Conservation (phyloP, 1,139 yeast genomes). For the Magnusiomyces ingens region DNA sequence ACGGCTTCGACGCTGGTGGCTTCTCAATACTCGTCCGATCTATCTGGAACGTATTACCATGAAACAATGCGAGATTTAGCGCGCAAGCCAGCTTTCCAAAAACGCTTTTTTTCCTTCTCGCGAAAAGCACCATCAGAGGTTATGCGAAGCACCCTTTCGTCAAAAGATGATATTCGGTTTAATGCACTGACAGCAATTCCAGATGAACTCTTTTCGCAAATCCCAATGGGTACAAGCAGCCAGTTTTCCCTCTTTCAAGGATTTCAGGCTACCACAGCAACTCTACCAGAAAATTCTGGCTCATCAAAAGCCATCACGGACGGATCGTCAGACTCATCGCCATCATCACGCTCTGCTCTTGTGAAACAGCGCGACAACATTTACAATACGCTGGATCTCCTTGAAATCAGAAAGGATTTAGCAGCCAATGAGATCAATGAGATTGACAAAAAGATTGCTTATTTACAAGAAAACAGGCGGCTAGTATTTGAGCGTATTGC, state of each 20-base stretch:
- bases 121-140: conserved; percentile 40
- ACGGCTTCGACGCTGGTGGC: conserved; percentile 34
- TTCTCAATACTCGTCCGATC: conserved; percentile 32
- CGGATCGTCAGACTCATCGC: conserved; percentile 3
- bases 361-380: conserved; percentile 37
- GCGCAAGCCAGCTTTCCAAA: conserved; percentile 34
- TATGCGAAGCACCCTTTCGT: conserved; percentile 23
- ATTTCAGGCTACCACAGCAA: conserved; percentile 44
- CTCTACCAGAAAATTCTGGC: neutral
- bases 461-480: conserved; percentile 44
- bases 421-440: conserved; percentile 58
- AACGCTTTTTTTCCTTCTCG: conserved; percentile 33
- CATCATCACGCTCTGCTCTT: conserved; percentile 28
- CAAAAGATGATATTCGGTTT: conserved; percentile 27
- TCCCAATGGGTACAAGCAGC: conserved; percentile 35
- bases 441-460: conserved; percentile 49
- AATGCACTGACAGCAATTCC: conserved; percentile 43
- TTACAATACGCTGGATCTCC: conserved; percentile 43
- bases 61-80: conserved; percentile 38
- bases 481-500: conserved; percentile 52
- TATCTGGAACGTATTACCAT: conserved; percentile 38
- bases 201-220: conserved; percentile 48
- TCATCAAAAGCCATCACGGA: conserved; percentile 15
- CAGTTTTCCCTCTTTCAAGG: conserved; percentile 58
- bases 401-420: conserved; percentile 56